Conservation (phyloP, 2,329 filamentous ascomycete species). For the Microsporum canis region DNA sequence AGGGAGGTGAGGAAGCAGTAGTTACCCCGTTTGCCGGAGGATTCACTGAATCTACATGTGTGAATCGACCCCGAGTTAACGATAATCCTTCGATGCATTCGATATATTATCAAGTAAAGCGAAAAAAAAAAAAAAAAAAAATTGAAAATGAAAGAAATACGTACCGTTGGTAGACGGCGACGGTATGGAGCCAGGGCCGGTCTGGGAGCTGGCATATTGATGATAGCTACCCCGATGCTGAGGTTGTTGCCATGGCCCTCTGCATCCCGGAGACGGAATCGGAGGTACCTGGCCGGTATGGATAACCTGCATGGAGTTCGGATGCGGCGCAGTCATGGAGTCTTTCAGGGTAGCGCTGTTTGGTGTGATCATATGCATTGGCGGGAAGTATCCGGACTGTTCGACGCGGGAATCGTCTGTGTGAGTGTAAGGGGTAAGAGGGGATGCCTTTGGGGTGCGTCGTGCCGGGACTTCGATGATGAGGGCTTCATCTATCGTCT, state of each 20-base stretch:
- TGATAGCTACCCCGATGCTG: conserved; percentile 32
- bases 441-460: conserved; percentile 70
- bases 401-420: conserved; percentile 55
- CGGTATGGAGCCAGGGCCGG: neutral
- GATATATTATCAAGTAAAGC: neutral
- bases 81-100: neutral
- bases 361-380: conserved; percentile 45
- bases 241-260: conserved; percentile 44
- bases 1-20: conserved; percentile 32
- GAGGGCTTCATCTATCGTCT: conserved; percentile 77
- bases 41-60: conserved; percentile 28
- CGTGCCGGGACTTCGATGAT: conserved; percentile 63
- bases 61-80: neutral
- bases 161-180: conserved; percentile 5
- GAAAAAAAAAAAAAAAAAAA: neutral
- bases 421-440: conserved; percentile 44
- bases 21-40: conserved; percentile 29
- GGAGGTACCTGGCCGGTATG: conserved; percentile 68
- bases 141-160: neutral
- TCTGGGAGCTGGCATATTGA: neutral
- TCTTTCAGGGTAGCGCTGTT: conserved; percentile 29
- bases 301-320: conserved; percentile 67
- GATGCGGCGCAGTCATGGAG: conserved; percentile 33
- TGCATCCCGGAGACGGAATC: conserved; percentile 70
- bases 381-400: conserved; percentile 72